Percentiles rank a stretch among this genome's conserved stretches.
Conservation (phyloP, 176 grass and related monocot species). For the Hordeum marinum region DNA sequence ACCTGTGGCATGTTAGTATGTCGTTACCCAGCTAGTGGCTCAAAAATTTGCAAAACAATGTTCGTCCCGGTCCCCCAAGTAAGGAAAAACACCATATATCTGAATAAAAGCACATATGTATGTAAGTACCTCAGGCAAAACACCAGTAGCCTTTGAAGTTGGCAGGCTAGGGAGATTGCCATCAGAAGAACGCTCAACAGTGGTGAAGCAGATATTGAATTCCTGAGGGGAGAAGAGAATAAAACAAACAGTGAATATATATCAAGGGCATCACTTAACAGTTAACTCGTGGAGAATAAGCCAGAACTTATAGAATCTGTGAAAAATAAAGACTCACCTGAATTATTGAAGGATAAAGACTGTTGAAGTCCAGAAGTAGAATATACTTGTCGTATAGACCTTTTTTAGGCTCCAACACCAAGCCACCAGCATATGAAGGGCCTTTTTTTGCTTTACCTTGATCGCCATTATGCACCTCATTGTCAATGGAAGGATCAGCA, state of each 20-base stretch:
- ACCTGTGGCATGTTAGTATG: background rate
- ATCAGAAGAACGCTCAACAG: conserved; percentile 78
- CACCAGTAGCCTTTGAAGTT: conserved; percentile 78
- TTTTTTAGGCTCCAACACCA: conserved; percentile 98
- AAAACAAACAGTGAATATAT: conserved; percentile 15
- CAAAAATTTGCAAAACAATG: background rate
- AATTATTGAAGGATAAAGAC: conserved; percentile 98
- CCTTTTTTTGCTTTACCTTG: conserved; percentile 79
- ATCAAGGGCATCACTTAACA: background rate
- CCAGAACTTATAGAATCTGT: conserved; percentile 15
- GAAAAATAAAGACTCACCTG: conserved; percentile 46
- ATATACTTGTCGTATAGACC: conserved; percentile 98
- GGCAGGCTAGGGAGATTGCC: conserved; percentile 65
- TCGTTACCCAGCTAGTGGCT: background rate
- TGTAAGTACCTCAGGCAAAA: conserved; percentile 90
- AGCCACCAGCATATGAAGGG: conserved; percentile 88
- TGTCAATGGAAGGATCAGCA: conserved; percentile 42
- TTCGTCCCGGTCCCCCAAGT: background rate
- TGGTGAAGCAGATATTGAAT: conserved; percentile 98
- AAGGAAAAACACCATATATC: background rate
- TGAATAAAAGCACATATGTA: conserved; percentile 3
- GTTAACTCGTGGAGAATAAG: conserved; percentile 3
- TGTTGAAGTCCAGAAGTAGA: conserved; percentile 95
- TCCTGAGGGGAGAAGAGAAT: conserved; percentile 51
- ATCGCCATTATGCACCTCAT: conserved; percentile 53